Conservation (phyloP, 306 rosid genomes). For the Lathyrus sativus region DNA sequence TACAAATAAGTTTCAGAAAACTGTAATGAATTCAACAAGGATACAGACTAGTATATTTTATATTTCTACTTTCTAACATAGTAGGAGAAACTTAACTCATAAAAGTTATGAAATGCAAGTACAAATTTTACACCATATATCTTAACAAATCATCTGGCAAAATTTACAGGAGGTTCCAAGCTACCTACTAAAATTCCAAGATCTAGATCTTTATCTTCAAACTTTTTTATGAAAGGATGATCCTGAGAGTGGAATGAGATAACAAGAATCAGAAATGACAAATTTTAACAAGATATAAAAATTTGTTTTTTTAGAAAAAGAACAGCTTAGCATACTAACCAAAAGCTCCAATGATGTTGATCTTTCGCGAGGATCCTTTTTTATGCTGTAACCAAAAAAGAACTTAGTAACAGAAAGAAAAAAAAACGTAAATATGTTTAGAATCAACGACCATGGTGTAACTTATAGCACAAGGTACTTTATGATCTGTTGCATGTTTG, state of each 20-base stretch:
- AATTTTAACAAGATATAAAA: background rate
- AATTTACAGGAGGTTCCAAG: slow-evolving; percentile 92
- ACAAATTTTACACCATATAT: slow-evolving; percentile 41
- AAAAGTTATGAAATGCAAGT: slow-evolving; percentile 37
- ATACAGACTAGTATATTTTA: slow-evolving; percentile 24
- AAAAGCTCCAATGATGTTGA: slow-evolving; percentile 83
- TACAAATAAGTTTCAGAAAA: slow-evolving; percentile 39
- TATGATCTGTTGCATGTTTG: slow-evolving; percentile 8
- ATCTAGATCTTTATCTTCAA: slow-evolving; percentile 92
- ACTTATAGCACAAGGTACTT: slow-evolving; percentile 1
- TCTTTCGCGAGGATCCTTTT: slow-evolving; percentile 75
- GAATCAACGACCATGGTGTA: background rate
- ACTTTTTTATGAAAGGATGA: slow-evolving; percentile 96
- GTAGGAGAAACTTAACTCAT: slow-evolving; percentile 38
- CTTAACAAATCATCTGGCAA: slow-evolving; percentile 58
- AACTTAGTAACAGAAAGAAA: slow-evolving; percentile 31
- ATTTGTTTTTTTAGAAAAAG: background rate
- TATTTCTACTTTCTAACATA: slow-evolving; percentile 16
- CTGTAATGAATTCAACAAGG: slow-evolving; percentile 25
- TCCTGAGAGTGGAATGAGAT: slow-evolving; percentile 51
- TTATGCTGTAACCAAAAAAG: slow-evolving; percentile 70
- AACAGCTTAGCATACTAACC: slow-evolving; percentile 56
- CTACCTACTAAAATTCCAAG: slow-evolving; percentile 85
- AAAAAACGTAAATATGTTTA: slow-evolving; percentile 7
- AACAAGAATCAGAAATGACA: slow-evolving; percentile 24